Conservation (phyloP, 306 rosid species). For the Rosa rugosa region DNA sequence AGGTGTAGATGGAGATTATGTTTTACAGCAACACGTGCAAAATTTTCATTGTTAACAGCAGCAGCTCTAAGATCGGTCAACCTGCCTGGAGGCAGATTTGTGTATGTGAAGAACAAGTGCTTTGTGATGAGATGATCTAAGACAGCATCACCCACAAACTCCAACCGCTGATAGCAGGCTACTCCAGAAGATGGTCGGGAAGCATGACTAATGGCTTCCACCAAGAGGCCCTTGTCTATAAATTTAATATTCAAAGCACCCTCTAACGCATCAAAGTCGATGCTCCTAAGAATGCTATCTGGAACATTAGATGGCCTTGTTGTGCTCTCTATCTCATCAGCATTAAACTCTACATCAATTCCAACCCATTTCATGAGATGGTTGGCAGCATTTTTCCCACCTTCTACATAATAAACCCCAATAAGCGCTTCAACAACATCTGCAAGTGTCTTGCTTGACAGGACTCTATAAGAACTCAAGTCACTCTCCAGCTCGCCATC, state of each 20-base stretch:
- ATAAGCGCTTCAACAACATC: conserved; percentile 98
- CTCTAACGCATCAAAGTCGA: conserved; percentile 78
- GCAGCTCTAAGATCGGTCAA: conserved; percentile 98
- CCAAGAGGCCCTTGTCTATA: conserved; percentile 71
- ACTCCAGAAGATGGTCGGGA: conserved; percentile 97
- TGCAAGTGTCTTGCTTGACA: conserved; percentile 98
- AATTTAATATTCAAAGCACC: conserved; percentile 67
- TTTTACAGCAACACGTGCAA: conserved; percentile 96
- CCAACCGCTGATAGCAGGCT: conserved; percentile 96
- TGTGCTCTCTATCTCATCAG: conserved; percentile 59
- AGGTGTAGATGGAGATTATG: conserved; percentile 85
- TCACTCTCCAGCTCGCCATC: conserved; percentile 94
- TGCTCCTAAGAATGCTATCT: conserved; percentile 67
- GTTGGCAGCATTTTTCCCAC: conserved; percentile 85
- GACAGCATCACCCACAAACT: conserved; percentile 98
- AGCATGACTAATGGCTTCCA: conserved; percentile 97
- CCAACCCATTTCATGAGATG: conserved; percentile 98
- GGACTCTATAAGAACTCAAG: conserved; percentile 90
- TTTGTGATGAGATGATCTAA: conserved; percentile 92
- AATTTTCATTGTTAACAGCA: conserved; percentile 98
- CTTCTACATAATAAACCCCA: conserved; percentile 93
- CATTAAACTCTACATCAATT: conserved; percentile 83
- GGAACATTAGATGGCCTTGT: conserved; percentile 60
- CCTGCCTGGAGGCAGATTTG: conserved; percentile 92
- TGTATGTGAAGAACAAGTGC: conserved; percentile 93